Conservation (phyloP, 768 basidiomycete genomes). For the Collybia sordida region DNA sequence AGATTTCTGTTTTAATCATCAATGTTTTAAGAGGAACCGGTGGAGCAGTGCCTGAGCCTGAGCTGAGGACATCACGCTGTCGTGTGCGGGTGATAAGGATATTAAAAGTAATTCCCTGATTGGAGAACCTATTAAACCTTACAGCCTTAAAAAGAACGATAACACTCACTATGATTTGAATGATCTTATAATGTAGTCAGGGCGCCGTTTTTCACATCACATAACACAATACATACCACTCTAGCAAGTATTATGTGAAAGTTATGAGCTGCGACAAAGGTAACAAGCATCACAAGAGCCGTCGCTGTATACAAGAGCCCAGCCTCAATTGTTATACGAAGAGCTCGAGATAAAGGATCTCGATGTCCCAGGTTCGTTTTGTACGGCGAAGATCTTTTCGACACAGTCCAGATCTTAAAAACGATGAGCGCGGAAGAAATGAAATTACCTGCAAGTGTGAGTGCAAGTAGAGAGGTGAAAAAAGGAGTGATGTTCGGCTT, state of each 20-base stretch:
- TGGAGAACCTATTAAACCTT: not conserved
- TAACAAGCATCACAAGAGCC: conserved; percentile 11
- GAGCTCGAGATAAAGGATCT: conserved; percentile 14
- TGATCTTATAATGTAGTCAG: too few relatives aligned
- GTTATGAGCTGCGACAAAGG: conserved; percentile 5
- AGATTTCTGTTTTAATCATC: not conserved
- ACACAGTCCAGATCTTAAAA: conserved; percentile 12
- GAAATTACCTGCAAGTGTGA: conserved; percentile 11
- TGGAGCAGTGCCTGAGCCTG: not conserved
- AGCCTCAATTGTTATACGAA: conserved; percentile 14
- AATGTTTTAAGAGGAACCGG: not conserved
- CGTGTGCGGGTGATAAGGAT: not conserved
- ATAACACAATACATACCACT: conserved; percentile 6
- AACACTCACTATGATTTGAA: too few relatives aligned
- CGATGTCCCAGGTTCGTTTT: conserved; percentile 1
- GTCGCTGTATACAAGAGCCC: conserved; percentile 11
- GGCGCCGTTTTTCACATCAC: too few relatives aligned
- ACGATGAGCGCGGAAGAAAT: conserved; percentile 14
- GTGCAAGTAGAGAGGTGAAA: conserved; percentile 6
- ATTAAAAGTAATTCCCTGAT: conserved; percentile 3
- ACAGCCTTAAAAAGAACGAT: not conserved
- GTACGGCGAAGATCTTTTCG: conserved; percentile 8
- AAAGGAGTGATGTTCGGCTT: conserved; percentile 3
- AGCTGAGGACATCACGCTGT: not conserved
- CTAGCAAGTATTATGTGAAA: conserved; percentile 13